A percentile compares a stretch with the other conserved stretches of the same genome.
Conservation (phyloP, 148 eudicot genomes). For the Rhododendron simsii region DNA sequence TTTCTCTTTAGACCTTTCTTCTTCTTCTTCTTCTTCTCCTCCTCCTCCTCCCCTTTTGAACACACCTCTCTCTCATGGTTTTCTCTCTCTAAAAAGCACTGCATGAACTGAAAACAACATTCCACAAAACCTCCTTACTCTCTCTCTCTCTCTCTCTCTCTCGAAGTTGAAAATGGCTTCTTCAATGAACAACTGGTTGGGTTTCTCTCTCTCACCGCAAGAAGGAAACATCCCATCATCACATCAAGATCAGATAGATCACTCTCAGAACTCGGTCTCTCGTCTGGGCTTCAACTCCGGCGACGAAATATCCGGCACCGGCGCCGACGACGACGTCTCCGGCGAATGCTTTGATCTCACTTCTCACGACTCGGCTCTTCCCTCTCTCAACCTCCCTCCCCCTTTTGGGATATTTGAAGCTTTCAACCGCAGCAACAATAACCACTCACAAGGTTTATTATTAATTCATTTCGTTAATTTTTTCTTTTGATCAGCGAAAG, state of each 20-base stretch:
- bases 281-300: slow-evolving; percentile 34
- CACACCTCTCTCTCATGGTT: slow-evolving; percentile 5
- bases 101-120: slow-evolving; percentile 28
- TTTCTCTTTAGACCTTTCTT: slow-evolving; percentile 28
- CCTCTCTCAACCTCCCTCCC: slow-evolving; percentile 43
- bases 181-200: slow-evolving; percentile 58
- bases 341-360: slow-evolving; percentile 44
- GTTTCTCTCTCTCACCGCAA: slow-evolving; percentile 78
- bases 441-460: slow-evolving; percentile 56
- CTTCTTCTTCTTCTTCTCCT: background rate
- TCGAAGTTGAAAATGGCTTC: slow-evolving; percentile 16
- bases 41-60: background rate
- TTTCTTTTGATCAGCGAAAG: background rate
- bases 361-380: slow-evolving; percentile 24
- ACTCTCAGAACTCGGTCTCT: slow-evolving; percentile 24
- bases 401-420: slow-evolving; percentile 68
- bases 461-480: background rate
- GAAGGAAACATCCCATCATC: slow-evolving; percentile 24
- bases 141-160: background rate
- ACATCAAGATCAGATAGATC: slow-evolving; percentile 11
- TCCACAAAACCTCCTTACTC: background rate
- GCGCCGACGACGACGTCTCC: slow-evolving; percentile 11
- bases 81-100: background rate
- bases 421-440: slow-evolving; percentile 47
- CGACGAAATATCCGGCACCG: slow-evolving; percentile 26